Conservation (phyloP, 192 early-diverging fungal species). For the Backusella tuberculispora region DNA sequence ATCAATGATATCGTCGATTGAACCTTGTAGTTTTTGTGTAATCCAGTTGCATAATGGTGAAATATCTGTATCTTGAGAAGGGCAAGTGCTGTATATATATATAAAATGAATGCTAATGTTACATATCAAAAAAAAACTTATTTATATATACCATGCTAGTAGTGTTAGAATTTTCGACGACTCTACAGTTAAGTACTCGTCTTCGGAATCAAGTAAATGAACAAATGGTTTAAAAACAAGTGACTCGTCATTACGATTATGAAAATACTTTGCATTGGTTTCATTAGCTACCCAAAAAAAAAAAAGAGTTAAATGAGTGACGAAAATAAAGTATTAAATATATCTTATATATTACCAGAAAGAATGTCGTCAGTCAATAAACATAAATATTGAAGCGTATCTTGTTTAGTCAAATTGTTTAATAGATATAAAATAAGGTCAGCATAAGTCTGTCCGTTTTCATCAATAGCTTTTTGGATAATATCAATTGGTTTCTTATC, state of each 20-base stretch:
- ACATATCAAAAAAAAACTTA: not conserved
- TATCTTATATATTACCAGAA: constrained; percentile 28
- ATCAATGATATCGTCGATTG: constrained; percentile 65
- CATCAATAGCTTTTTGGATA: constrained; percentile 44
- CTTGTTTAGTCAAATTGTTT: constrained; percentile 74
- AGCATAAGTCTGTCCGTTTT: constrained; percentile 55
- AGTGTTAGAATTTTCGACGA: constrained; percentile 80
- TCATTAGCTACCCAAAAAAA: constrained; percentile 52
- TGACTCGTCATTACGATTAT: constrained; percentile 32
- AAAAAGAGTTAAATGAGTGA: not conserved
- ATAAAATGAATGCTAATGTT: too few species aligned
- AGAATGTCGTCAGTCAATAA: constrained; percentile 85
- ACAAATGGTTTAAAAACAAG: constrained; percentile 53
- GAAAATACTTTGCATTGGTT: constrained; percentile 48
- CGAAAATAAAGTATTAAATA: not conserved
- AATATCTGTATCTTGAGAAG: not conserved
- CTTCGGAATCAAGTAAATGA: constrained; percentile 72
- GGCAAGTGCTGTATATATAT: not conserved
- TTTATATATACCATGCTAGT: constrained; percentile 56
- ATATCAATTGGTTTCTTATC: constrained; percentile 55
- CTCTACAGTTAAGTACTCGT: constrained; percentile 87
- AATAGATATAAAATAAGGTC: constrained; percentile 72
- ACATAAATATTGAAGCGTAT: constrained; percentile 89
- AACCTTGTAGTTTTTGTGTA: constrained; percentile 55
- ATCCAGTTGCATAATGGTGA: constrained; percentile 32